These are phyloP conservation scores for Nadsonia commutata DNA, from an alignment of 1,139 yeast genomes.

Conservation along the genomic window DNA sequence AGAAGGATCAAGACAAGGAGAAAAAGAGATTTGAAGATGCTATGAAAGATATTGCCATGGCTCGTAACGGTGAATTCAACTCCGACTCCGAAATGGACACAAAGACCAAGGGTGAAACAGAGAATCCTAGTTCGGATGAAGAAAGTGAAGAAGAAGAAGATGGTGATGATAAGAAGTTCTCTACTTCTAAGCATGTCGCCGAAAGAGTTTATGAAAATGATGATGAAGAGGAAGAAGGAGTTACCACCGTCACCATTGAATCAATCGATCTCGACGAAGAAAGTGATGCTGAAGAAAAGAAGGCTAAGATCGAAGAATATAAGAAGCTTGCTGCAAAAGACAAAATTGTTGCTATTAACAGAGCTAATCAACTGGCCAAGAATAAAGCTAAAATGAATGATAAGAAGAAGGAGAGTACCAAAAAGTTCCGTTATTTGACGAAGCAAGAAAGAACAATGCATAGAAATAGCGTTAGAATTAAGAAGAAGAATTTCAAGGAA, in stretches of 20 bases:
- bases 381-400: constrained; percentile 1
- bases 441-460: constrained; percentile 1
- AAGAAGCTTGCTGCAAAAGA: constrained; percentile 4
- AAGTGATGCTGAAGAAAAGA: constrained; percentile 1
- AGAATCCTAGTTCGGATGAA: neutral
- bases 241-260: constrained; percentile 6
- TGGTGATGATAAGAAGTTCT: neutral
- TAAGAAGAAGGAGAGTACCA: constrained; percentile 4
- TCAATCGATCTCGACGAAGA: constrained; percentile 25
- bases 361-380: constrained; percentile 5
- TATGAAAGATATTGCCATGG: constrained; percentile 6
- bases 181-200: neutral
- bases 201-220: constrained; percentile 1
- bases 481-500: constrained; percentile 3
- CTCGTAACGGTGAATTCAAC: constrained; percentile 14
- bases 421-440: constrained; percentile 5
- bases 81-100: constrained; percentile 1
- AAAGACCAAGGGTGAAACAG: neutral
- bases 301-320: neutral
- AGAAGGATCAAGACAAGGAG: constrained; percentile 5
- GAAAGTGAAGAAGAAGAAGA: neutral
- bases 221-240: neutral
- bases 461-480: constrained; percentile 3
- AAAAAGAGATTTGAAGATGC: constrained; percentile 5
- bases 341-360: constrained; percentile 1